phyloP scores from a whole-genome alignment of 2,329 filamentous ascomycete species.

The Microdochium trichocladiopsis region DNA sequence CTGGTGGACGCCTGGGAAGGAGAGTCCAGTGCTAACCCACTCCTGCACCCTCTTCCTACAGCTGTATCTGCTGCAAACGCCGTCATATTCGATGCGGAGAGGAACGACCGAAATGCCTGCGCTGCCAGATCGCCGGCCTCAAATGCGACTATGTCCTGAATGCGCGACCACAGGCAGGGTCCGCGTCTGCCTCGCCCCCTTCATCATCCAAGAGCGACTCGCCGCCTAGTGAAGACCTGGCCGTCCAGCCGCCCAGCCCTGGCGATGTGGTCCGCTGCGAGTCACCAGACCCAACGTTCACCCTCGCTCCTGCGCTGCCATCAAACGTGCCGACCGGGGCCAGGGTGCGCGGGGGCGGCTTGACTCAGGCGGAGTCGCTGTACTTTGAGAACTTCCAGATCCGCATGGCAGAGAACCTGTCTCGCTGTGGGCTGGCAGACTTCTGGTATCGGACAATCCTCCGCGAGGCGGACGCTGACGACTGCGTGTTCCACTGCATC shows the following conservation, averaged over 20 bases:
- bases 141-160: neutral
- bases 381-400: neutral
- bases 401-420: neutral
- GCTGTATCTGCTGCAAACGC: neutral
- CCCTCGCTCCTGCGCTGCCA: neutral
- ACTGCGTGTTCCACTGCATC: neutral
- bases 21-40: neutral
- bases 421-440: neutral
- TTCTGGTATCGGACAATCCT: constrained; percentile 1
- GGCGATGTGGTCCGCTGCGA: neutral
- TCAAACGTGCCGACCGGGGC: neutral
- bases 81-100: neutral
- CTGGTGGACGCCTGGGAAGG: neutral
- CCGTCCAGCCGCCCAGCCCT: neutral
- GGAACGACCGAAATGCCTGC: neutral
- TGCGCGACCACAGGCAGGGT: neutral
- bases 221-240: neutral
- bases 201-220: neutral
- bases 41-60: neutral
- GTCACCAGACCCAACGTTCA: neutral
- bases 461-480: neutral
- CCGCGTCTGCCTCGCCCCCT: neutral
- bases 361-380: neutral
- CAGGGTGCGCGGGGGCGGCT: neutral
- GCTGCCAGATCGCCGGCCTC: neutral